A percentile compares a stretch with the other conserved stretches of the same genome.
Conservation (phyloP, 2,329 filamentous ascomycete species). For the Cadophora luteo-olivacea region DNA sequence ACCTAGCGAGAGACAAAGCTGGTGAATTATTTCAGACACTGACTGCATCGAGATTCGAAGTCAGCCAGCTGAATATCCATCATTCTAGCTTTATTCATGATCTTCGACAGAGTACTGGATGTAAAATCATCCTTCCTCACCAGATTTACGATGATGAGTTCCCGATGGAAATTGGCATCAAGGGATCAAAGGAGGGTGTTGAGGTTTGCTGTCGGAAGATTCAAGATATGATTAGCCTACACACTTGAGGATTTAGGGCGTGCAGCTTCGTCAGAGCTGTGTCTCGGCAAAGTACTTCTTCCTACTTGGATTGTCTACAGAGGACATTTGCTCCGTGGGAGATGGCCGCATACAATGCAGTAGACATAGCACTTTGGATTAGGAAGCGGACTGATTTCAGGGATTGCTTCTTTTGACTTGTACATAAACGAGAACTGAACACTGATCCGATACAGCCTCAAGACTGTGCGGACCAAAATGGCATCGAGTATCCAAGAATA, state of each 20-base stretch:
- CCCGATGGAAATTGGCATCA: not conserved
- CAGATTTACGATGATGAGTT: not conserved
- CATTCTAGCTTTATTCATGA: not conserved
- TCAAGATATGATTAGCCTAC: not conserved
- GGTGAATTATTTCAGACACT: not conserved
- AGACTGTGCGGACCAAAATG: too few species aligned
- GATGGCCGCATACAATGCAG: too few species aligned
- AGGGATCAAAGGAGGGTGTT: conserved; percentile 2
- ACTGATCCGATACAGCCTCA: too few species aligned
- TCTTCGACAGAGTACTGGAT: not conserved
- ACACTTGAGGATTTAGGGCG: not conserved
- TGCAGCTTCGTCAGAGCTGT: not conserved
- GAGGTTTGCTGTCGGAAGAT: not conserved
- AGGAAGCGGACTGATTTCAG: too few species aligned
- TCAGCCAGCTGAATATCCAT: not conserved
- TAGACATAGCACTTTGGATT: too few species aligned
- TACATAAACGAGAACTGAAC: too few species aligned
- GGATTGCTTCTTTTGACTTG: too few species aligned
- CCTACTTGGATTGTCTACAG: too few species aligned
- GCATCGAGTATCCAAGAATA: too few species aligned
- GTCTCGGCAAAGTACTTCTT: too few species aligned
- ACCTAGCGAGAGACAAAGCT: not conserved
- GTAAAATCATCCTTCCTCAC: conserved; percentile 2
- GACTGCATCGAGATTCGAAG: not conserved
- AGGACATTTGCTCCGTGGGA: too few species aligned